Evolutionary conservation across 2,329 filamentous ascomycete genomes (phyloP), one percentile per base, ranked within the genome.

Genomic region (Seiridium unicorne): DNA sequence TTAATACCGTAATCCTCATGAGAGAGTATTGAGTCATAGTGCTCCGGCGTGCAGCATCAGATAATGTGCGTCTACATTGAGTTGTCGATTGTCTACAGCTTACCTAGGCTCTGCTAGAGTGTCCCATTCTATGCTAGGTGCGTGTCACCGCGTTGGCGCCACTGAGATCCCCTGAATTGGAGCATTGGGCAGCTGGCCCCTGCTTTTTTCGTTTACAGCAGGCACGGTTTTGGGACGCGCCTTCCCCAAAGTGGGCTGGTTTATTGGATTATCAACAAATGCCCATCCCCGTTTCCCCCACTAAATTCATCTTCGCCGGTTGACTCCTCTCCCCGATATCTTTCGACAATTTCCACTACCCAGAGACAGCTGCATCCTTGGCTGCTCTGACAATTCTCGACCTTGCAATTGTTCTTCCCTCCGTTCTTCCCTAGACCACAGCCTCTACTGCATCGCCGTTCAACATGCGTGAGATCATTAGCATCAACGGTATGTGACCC

Each of bases 391-490:
- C 26, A 44, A 13, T 35, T 55, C 51, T 59, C 54, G 34, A 49
- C 18, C 38, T 34, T 44, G 36, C 62, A 63, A 61, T 68, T 61
- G 65, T 61, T 65, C 63, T 67, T 63, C 62, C 63, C 59, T 60
- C 64, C 63, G 61, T 57, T 60, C 63, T 68, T 67, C 61, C 51
- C 60, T 38, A 53, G 26, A 49, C 62, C 65, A 67, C 70, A 66
- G 66, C 69, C 68, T 64, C 67, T 70, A 64, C 73, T 71, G 60
- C 65, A 66, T 67, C 60, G 60, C 61, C 67, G 70, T 65, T 68
- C 85, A 93, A 79, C 78, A 98, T 98, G 94, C 93, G 94, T 91
- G 94, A 98, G 89, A 93, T 98, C 79, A 97, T 98, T 81, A 94
- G 90, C 84, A 91, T 98, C 87, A 97, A 97, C 87, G 93, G 94